phyloP scores from a whole-genome alignment of 169 alveolate species.

The Babesia ovis region DNA sequence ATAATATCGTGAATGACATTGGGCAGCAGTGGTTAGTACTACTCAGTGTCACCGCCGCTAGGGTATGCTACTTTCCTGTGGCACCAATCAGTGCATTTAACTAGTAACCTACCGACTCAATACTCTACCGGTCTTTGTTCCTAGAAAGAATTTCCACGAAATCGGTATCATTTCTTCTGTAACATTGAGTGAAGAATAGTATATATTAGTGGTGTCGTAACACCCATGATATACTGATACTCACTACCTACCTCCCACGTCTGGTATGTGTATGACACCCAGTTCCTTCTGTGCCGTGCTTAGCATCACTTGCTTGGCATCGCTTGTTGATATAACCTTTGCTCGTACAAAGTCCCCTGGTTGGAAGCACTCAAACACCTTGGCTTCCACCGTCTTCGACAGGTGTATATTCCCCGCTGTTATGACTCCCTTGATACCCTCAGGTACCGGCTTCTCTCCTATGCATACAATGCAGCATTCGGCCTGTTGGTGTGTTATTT shows the following conservation, averaged over 20 bases:
- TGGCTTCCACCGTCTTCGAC: constrained; percentile 59
- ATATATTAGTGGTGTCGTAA: too few relatives aligned
- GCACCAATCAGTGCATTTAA: background rate
- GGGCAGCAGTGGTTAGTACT: background rate
- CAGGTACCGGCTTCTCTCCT: constrained; percentile 17
- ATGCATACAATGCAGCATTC: constrained; percentile 55
- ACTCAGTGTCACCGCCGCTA: background rate
- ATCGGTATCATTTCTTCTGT: constrained; percentile 58
- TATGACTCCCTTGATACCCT: constrained; percentile 45
- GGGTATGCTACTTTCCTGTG: constrained; percentile 35
- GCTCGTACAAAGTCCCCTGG: constrained; percentile 64
- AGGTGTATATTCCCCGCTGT: constrained; percentile 43
- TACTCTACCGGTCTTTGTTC: constrained; percentile 30
- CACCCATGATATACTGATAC: too few relatives aligned
- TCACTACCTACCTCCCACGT: constrained; percentile 17
- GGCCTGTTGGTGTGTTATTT: constrained; percentile 32
- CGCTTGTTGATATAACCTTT: constrained; percentile 54
- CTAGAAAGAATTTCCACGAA: constrained; percentile 66
- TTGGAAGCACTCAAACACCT: constrained; percentile 50
- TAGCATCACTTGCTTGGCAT: constrained; percentile 46
- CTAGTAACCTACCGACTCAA: constrained; percentile 33
- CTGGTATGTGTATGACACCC: constrained; percentile 42
- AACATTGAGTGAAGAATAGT: background rate
- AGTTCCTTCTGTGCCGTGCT: constrained; percentile 46
- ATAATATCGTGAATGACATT: constrained; percentile 32